phyloP scores from a whole-genome alignment of 2,329 filamentous ascomycete genomes.

The Talaromyces albobiverticillius region DNA sequence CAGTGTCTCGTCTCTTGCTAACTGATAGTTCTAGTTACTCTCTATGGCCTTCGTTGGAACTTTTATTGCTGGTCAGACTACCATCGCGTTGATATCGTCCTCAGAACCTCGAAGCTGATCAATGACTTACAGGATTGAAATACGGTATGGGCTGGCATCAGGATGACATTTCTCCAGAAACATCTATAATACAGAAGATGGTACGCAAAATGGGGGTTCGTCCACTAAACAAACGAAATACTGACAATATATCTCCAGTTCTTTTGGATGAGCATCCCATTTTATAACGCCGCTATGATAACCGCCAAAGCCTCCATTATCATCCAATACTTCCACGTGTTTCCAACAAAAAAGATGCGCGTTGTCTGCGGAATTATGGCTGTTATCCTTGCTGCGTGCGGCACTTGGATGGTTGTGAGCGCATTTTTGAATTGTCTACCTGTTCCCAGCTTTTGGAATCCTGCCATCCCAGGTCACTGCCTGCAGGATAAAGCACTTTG shows the following conservation, averaged over 20 bases:
- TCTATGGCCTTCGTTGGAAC: conserved; percentile 34
- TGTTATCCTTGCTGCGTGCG: conserved; percentile 30
- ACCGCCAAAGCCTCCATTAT: conserved; percentile 48
- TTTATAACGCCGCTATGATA: conserved; percentile 36
- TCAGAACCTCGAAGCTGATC: neutral
- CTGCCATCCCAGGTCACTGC: conserved; percentile 31
- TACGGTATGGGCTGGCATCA: conserved; percentile 37
- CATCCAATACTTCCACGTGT: conserved; percentile 49
- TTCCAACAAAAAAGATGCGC: conserved; percentile 34
- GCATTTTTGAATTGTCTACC: conserved; percentile 36
- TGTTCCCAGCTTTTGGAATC: conserved; percentile 35
- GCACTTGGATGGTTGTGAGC: conserved; percentile 34
- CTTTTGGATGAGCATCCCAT: conserved; percentile 38
- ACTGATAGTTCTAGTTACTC: conserved; percentile 22
- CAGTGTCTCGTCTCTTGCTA: neutral
- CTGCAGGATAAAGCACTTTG: conserved; percentile 39
- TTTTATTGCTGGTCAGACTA: conserved; percentile 23
- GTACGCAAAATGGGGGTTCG: conserved; percentile 16
- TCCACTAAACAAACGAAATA: neutral
- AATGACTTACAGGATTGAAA: conserved; percentile 21
- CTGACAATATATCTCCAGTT: conserved; percentile 21
- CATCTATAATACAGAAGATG: conserved; percentile 32
- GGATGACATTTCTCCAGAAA: conserved; percentile 27
- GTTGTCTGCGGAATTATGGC: conserved; percentile 38
- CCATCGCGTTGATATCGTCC: neutral